phyloP scores from a whole-genome alignment of 2,329 filamentous ascomycete species.

The Cadophora malorum region DNA sequence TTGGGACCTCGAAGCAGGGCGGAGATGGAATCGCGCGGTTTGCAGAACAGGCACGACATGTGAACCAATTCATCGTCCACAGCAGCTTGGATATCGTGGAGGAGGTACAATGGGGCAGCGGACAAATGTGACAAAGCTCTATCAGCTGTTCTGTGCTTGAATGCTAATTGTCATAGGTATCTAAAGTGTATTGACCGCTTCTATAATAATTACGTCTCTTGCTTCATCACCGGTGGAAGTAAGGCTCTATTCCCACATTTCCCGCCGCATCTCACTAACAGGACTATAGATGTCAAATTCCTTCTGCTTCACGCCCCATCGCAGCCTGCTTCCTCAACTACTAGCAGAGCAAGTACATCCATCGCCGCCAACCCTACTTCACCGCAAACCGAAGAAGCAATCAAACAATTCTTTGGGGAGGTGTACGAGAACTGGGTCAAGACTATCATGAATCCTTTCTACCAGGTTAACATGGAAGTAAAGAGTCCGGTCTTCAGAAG shows the following conservation, averaged over 20 bases:
- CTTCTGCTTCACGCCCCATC: constrained; percentile 87
- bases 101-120: constrained; percentile 91
- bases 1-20: constrained; percentile 94
- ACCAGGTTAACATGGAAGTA: constrained; percentile 82
- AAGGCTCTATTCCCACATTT: constrained; percentile 30
- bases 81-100: constrained; percentile 93
- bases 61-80: constrained; percentile 98
- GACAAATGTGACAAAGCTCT: constrained; percentile 70
- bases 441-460: constrained; percentile 97
- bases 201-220: constrained; percentile 93
- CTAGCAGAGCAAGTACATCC: constrained; percentile 67
- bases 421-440: constrained; percentile 98
- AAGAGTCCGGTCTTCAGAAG: constrained; percentile 84
- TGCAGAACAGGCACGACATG: constrained; percentile 83
- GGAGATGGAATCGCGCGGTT: constrained; percentile 93
- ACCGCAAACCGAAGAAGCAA: constrained; percentile 92
- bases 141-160: constrained; percentile 21
- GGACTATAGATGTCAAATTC: constrained; percentile 76
- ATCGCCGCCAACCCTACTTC: constrained; percentile 85
- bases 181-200: constrained; percentile 97
- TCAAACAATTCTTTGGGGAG: constrained; percentile 92
- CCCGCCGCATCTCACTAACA: constrained; percentile 21
- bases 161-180: constrained; percentile 65
- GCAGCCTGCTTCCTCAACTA: constrained; percentile 51
- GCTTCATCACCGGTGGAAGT: constrained; percentile 88